Evolutionary conservation across 345 rosid species (phyloP).

Genomic region (Lumnitzera littorea): DNA sequence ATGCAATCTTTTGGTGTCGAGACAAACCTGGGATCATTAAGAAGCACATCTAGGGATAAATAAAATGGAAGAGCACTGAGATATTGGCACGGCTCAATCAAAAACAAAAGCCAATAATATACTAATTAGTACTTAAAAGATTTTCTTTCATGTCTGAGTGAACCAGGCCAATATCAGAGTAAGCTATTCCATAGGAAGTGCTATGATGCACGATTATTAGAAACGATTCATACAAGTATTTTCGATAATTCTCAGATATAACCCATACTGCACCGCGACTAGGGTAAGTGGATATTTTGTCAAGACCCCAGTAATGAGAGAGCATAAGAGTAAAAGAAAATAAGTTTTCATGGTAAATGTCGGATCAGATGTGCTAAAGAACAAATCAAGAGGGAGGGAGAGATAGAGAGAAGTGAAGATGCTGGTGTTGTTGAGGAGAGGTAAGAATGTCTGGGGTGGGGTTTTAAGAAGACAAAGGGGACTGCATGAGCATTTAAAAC

Average conservation of each 20-base stretch:
- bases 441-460: constrained; percentile 43
- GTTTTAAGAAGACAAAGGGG: constrained; percentile 31
- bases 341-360: constrained; percentile 3
- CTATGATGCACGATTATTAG: not conserved
- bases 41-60: not conserved
- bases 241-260: too few species aligned
- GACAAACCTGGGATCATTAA: not conserved
- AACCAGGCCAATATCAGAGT: constrained; percentile 92
- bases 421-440: constrained; percentile 20
- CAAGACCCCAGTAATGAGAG: not conserved
- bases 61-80: constrained; percentile 57
- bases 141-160: constrained; percentile 50
- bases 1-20: too few species aligned
- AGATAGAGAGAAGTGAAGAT: constrained; percentile 5
- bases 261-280: too few species aligned
- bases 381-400: constrained; percentile 4
- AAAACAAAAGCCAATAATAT: constrained; percentile 13
- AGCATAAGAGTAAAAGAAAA: not conserved
- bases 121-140: not conserved
- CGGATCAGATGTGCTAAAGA: not conserved
- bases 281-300: too few species aligned
- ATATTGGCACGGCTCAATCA: constrained; percentile 99
- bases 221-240: too few species aligned
- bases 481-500: constrained; percentile 60
- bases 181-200: constrained; percentile 22